Conservation (phyloP, 768 basidiomycete genomes). For the Lactifluus piperatus region DNA sequence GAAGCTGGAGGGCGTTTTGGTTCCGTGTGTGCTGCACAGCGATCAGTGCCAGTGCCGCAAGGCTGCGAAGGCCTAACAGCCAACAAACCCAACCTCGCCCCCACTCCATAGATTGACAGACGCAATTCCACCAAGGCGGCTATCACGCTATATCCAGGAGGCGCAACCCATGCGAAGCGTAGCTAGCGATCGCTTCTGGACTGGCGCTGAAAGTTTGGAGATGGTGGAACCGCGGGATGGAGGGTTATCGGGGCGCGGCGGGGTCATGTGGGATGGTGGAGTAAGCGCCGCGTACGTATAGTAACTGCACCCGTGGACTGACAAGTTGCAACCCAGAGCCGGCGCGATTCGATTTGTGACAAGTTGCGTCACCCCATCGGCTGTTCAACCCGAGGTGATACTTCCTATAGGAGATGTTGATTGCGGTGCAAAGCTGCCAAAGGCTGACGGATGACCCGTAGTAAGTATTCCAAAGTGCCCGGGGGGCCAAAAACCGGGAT, state of each 20-base stretch:
- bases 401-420: neutral
- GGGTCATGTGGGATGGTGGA: neutral
- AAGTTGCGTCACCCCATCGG: conserved; percentile 1
- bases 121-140: neutral
- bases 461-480: neutral
- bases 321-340: neutral
- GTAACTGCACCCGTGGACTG: neutral
- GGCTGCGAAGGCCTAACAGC: neutral
- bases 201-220: neutral
- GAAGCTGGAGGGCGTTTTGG: too few relatives aligned
- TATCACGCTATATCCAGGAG: neutral
- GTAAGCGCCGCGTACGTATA: conserved; percentile 1
- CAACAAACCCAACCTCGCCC: too few relatives aligned
- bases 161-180: neutral
- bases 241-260: neutral
- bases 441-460: neutral
- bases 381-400: neutral
- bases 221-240: neutral
- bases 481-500: neutral
- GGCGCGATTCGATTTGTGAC: neutral
- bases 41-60: neutral
- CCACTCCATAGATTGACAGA: too few relatives aligned
- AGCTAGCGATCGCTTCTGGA: neutral
- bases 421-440: neutral
- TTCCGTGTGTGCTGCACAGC: neutral